Evolutionary conservation across 129 eudicot genomes (phyloP).

Genomic region (Oenanthe sinensis): DNA sequence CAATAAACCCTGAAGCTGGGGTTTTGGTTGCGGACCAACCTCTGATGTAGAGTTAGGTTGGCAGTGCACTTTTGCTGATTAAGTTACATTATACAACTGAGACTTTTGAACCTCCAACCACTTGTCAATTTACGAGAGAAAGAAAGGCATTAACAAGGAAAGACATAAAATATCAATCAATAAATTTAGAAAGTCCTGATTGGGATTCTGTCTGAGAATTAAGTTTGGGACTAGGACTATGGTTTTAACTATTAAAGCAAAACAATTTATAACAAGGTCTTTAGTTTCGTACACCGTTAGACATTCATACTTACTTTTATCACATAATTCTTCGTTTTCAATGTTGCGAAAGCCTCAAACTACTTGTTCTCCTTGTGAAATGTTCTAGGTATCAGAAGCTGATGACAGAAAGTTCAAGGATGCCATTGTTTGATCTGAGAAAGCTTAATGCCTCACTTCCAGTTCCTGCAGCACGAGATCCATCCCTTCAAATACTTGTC

Average conservation of each 20-base stretch:
- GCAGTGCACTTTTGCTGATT: not conserved
- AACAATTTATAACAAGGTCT: not conserved
- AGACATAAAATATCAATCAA: not conserved
- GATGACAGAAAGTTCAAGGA: slow-evolving; percentile 81
- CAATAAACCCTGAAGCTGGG: not conserved
- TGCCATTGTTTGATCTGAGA: slow-evolving; percentile 84
- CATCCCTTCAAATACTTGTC: slow-evolving; percentile 46
- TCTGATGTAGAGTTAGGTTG: not conserved
- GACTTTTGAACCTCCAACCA: not conserved
- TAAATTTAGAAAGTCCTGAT: not conserved
- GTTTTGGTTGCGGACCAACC: not conserved
- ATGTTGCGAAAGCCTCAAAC: not conserved
- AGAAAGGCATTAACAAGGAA: not conserved
- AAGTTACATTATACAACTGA: not conserved
- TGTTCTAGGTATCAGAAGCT: slow-evolving; percentile 63
- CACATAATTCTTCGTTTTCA: not conserved
- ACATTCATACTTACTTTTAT: not conserved
- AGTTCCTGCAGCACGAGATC: slow-evolving; percentile 39
- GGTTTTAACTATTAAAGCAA: not conserved
- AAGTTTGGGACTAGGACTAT: not conserved
- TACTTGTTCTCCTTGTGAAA: not conserved
- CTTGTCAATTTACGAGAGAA: not conserved
- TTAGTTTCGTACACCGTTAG: not conserved
- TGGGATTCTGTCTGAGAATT: not conserved
- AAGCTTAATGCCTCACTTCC: slow-evolving; percentile 94